These are phyloP conservation scores for Rhytidiadelphus loreus DNA, from an alignment of 225 moss, liverwort and hornwort species.

Conservation along the genomic window DNA sequence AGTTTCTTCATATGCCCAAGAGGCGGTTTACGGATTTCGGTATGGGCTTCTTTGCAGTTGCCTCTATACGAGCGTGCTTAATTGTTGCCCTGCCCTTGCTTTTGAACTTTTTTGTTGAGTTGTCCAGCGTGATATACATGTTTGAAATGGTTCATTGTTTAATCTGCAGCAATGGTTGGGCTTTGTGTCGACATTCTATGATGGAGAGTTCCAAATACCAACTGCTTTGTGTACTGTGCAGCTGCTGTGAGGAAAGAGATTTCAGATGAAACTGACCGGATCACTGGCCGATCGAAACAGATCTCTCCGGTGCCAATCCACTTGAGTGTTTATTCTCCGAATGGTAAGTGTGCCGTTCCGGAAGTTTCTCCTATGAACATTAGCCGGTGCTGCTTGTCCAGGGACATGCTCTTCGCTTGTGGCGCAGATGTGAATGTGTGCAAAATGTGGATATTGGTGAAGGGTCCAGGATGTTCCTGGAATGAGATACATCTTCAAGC, in stretches of 20 bases:
- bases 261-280: constrained; percentile 47
- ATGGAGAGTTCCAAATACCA: background rate
- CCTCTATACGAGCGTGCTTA: background rate
- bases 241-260: constrained; percentile 57
- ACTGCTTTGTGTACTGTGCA: constrained; percentile 8
- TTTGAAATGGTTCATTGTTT: background rate
- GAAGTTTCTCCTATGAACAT: background rate
- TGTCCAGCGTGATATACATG: background rate
- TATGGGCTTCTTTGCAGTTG: background rate
- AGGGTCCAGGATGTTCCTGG: background rate
- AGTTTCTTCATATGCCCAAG: constrained; percentile 83
- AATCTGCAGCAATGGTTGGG: background rate
- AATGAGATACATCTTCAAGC: background rate
- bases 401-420: background rate
- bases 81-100: background rate
- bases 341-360: constrained; percentile 19
- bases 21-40: constrained; percentile 80
- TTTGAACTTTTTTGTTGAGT: background rate
- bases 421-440: background rate
- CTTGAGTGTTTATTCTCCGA: constrained; percentile 47
- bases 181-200: background rate
- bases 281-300: constrained; percentile 46
- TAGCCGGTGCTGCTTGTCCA: background rate
- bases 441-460: background rate
- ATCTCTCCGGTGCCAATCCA: constrained; percentile 57